These are phyloP conservation scores for Fusarium xylarioides DNA, from an alignment of 2,329 filamentous ascomycete genomes.

Conservation along the genomic window DNA sequence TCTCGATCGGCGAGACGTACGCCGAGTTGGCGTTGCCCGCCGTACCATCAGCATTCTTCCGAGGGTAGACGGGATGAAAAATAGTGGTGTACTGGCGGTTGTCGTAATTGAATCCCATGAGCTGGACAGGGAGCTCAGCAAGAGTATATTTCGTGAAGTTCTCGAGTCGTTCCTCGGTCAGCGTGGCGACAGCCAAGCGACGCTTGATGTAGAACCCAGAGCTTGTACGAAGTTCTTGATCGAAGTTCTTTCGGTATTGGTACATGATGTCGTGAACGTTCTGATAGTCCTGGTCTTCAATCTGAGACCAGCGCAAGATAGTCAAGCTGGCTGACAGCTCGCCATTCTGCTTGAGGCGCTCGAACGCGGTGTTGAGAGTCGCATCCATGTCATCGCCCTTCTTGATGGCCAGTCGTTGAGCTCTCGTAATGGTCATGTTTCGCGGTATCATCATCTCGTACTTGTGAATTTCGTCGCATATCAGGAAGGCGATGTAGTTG, in stretches of 20 bases:
- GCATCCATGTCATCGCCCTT: neutral
- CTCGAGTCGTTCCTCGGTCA: neutral
- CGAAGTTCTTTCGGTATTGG: neutral
- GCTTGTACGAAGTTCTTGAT: neutral
- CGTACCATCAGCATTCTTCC: neutral
- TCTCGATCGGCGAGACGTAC: conserved; percentile 1
- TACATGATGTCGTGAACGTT: neutral
- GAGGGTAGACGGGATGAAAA: neutral
- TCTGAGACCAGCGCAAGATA: neutral
- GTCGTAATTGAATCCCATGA: neutral
- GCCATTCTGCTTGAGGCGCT: neutral
- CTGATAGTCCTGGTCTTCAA: neutral
- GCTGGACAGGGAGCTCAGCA: neutral
- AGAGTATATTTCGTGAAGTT: neutral
- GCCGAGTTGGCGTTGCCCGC: neutral
- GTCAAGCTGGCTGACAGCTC: neutral
- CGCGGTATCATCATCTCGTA: conserved; percentile 4
- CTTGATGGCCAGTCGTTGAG: neutral
- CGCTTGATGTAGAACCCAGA: conserved; percentile 3
- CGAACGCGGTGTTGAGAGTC: neutral
- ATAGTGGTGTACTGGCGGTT: neutral
- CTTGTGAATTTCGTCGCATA: neutral
- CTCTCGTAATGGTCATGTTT: neutral
- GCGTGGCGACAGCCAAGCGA: neutral
- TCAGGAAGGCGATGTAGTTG: neutral